phyloP scores from a whole-genome alignment of 2,329 filamentous ascomycete genomes.

The Fusarium transvaalense region DNA sequence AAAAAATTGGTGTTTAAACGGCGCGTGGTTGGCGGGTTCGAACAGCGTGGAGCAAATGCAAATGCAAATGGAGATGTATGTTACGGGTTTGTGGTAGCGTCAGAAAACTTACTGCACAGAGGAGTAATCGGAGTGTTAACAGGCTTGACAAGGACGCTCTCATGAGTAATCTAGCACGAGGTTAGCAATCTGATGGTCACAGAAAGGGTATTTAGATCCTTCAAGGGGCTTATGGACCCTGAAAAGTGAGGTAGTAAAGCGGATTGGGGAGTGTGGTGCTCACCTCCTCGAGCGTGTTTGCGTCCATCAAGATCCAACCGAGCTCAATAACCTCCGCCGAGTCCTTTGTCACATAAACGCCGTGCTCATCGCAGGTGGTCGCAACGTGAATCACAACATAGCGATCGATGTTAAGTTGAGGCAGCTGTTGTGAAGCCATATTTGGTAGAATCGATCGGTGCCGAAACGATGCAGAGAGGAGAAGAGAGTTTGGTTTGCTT shows the following conservation, averaged over 20 bases:
- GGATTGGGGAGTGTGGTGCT: constrained; percentile 50
- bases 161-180: constrained; percentile 81
- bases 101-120: constrained; percentile 87
- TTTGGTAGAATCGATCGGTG: constrained; percentile 46
- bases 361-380: constrained; percentile 98
- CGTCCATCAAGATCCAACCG: constrained; percentile 95
- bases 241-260: constrained; percentile 13
- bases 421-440: constrained; percentile 59
- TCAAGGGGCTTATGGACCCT: constrained; percentile 1
- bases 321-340: constrained; percentile 99
- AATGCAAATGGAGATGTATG: constrained; percentile 40
- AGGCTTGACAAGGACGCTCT: constrained; percentile 97
- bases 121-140: constrained; percentile 99
- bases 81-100: constrained; percentile 33
- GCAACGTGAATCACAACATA: constrained; percentile 99
- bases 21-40: constrained; percentile 31
- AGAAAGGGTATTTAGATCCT: not conserved
- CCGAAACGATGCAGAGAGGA: constrained; percentile 36
- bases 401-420: constrained; percentile 84
- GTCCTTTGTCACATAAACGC: constrained; percentile 99
- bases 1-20: constrained; percentile 22
- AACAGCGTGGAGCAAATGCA: constrained; percentile 37
- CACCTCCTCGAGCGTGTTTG: constrained; percentile 93
- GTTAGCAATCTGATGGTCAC: constrained; percentile 28
- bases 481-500: constrained; percentile 38